Evolutionary conservation across 345 rosid species (phyloP).

Genomic region (Cardamine occulta): DNA sequence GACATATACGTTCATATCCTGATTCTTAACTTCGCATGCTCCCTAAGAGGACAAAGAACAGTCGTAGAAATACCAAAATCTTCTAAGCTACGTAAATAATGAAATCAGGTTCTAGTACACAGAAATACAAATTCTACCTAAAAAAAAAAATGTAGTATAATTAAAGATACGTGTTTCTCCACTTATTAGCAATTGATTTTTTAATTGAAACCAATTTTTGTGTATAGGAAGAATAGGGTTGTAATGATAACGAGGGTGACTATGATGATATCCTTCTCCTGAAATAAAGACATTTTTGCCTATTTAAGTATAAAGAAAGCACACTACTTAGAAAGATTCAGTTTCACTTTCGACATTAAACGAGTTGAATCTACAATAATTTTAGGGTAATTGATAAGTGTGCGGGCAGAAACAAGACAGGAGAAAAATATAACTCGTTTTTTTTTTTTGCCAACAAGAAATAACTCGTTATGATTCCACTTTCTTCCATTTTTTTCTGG

Average conservation of each 20-base stretch:
- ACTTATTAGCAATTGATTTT: not conserved
- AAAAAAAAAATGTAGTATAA: not conserved
- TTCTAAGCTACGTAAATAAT: not conserved
- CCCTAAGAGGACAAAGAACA: not conserved
- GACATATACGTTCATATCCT: not conserved
- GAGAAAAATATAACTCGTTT: not conserved
- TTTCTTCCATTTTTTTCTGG: too few species aligned
- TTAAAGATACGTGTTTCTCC: not conserved
- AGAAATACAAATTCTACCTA: not conserved
- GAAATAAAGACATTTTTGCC: not conserved
- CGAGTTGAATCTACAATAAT: not conserved
- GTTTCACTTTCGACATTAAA: not conserved
- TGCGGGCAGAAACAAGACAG: not conserved
- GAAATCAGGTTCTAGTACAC: not conserved
- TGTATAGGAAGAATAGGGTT: not conserved
- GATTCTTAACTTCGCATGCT: not conserved
- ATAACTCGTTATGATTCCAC: not conserved
- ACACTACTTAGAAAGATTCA: not conserved
- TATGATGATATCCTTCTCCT: slow-evolving; percentile 10
- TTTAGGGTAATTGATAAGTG: too few species aligned
- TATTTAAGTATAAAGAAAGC: not conserved
- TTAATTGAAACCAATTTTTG: not conserved
- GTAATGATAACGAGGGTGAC: not conserved
- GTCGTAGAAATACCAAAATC: not conserved
- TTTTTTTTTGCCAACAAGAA: too few species aligned